Evolutionary conservation across 2,329 filamentous ascomycete species (phyloP), one percentile per base, ranked within the genome.

Genomic region (Acephala macrosclerotiorum): DNA sequence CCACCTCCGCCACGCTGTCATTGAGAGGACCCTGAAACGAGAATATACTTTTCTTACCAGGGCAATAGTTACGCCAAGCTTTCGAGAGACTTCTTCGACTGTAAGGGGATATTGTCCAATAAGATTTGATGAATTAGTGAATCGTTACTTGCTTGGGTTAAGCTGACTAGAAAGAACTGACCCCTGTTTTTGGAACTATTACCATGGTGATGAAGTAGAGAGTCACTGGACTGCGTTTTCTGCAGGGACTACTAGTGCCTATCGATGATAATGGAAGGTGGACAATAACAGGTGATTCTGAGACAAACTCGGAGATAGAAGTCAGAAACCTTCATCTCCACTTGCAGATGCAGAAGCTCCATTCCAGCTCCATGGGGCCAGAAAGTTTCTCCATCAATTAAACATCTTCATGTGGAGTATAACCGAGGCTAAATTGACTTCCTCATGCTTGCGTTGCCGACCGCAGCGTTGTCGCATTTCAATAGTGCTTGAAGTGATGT

Each of bases 301-400:
- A 53, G 49, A 6, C 9, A 29, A 33, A 18, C 3, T 18, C 22
- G 14, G 26, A 18, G 26, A 25, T 2, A 25, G 49, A 29, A 12
- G 1, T 29, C 12, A 18, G 18, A 22, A 11, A 5, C 18, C 8
- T 22, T 3, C 11, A 49, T 9, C 7, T 20, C 7, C 11, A 11
- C 45, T 11, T 49, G 45, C 11, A 49, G 45, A 49, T 22, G 38
- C 12, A 42, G 12, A 49, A 11, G 18, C 22, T 18, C 47, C 22
- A 29, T 29, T 26, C 8, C 42, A 29, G 11, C 47, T 51, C 49
- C 49, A 18, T 53, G 49, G 49, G 49, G 12, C 16, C 2, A 33
- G 18, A 53, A 20, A 33, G 47, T 29, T 51, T 53, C 49, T 53
- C 49, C 25, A 29, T 53, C 49, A 53, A 53, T 29, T 25, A 53